Evolutionary conservation across 2,329 filamentous ascomycete genomes (phyloP), one percentile per base, ranked within the genome.

Genomic region (Colletotrichum salicis): DNA sequence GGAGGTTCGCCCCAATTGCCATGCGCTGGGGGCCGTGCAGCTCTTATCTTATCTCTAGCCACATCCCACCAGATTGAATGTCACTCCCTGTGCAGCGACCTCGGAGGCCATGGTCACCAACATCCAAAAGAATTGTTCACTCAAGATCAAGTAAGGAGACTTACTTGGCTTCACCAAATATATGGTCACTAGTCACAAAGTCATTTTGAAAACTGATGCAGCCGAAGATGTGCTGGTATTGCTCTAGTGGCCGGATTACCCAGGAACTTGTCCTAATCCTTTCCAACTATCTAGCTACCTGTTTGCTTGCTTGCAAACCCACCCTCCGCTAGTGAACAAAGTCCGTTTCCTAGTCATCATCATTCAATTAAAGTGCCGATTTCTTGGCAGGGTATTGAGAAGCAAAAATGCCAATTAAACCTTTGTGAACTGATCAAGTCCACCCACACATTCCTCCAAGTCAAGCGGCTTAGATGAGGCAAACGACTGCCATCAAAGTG

Each of bases 401-500:
- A 72, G 56, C 48, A 41, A 60, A 29, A 54, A 31, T 60, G 55
- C n/a, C 8, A 52, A 72, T 64, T 70, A 60, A 54, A 22, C 35
- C 35, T 51, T 65, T 33, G 31, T 33, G 55, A 51, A 68, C 60
- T 29, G 33, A 72, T 64, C 24, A 72, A 60, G 55, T 60, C 59
- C 35, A 56, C 13, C 29, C 45, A 41, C 37, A 19, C 19, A 6
- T 12, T 35, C 4, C 27, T 29, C n/a, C 6, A 7, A 27, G 4
- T 48, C 22, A 35, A 27, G 27, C 51, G 41, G 4, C 73, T 80
- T 80, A 85, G 76, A 84, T 73, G 72, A 79, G 78, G 60, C 80
- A 75, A 51, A 81, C 76, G 10, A 79, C 80, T 15, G 79, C 80
- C 31, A 81, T 65, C 56, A 82, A 58, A 24, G 79, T 80, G 27